Base-by-base conservation (phyloP, 306 rosid genomes). In the Pterocarpus santalinus region DNA sequence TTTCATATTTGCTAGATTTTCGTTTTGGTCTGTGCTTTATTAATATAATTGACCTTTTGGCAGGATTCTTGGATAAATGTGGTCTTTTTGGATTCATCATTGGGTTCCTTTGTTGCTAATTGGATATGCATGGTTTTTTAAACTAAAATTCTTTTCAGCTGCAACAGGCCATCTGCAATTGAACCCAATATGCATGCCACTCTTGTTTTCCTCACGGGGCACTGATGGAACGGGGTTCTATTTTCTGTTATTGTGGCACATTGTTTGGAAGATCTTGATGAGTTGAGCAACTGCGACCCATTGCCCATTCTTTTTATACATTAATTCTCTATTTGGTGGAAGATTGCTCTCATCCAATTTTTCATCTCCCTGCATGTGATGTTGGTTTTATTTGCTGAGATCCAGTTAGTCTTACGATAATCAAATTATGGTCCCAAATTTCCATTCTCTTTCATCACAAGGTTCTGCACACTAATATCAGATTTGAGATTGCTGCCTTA, bases 11-110 rank as follows among this genome's bases (percentile, higher is more conserved):
- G 78, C 82, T 75, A 77, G 82, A 84, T 46, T 65, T 79, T 47
- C 46, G 70, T 56, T 78, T 58, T 83, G 62, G 80, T 78, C 65
- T 76, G 88, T 75, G 89, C 85, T 86, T 66, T 84, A 92, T 88
- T 96, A 85, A 93, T 93, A 66, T 80, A 71, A 72, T 89, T 86
- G 89, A 91, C 92, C 89, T 96, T 93, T 89, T 96, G 97, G 97
- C 98, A 96, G 99, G 98, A 89, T 84, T 80, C 84, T 82, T 89
- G 88, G 93, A 91, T 87, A 85, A 81, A 73, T 92, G 84, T 91
- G 98, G 84, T 90, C 93, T 78, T 93, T 87, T 88, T 90, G 92
- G 95, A 85, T 89, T 79, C 95, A 76, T 88, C 90, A 79, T 89
- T 90, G 94, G 92, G 87, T 90, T 90, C 86, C 90, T 89, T 89